These are phyloP conservation scores for Penicillium soppii DNA, from an alignment of 495 filamentous ascomycete species.

Conservation along the genomic window DNA sequence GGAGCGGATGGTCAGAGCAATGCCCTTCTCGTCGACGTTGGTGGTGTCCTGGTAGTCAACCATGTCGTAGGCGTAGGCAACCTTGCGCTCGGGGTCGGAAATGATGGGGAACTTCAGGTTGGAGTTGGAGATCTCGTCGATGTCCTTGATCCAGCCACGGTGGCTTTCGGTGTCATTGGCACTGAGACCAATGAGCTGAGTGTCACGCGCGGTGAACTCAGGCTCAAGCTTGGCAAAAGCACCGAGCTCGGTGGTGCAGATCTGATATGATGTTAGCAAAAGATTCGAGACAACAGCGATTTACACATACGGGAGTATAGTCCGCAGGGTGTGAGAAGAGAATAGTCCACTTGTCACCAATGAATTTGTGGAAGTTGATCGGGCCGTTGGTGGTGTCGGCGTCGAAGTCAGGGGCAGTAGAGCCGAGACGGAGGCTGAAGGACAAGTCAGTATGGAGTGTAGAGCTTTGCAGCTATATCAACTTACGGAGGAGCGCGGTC, in stretches of 20 bases:
- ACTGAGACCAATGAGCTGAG: slow-evolving; percentile 90
- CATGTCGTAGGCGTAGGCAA: slow-evolving; percentile 69
- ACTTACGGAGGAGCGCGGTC: slow-evolving; percentile 52
- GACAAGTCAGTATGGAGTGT: neutral
- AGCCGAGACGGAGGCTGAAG: slow-evolving; percentile 81
- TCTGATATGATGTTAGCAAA: slow-evolving; percentile 20
- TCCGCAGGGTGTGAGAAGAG: slow-evolving; percentile 94
- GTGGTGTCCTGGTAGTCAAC: slow-evolving; percentile 56
- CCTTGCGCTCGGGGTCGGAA: slow-evolving; percentile 62
- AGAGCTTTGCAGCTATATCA: neutral
- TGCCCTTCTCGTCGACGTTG: slow-evolving; percentile 56
- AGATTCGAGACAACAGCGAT: neutral
- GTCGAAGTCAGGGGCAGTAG: slow-evolving; percentile 88
- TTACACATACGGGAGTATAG: slow-evolving; percentile 60
- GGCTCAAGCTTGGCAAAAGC: slow-evolving; percentile 96
- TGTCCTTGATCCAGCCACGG: slow-evolving; percentile 62
- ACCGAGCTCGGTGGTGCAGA: slow-evolving; percentile 98
- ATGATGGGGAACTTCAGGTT: slow-evolving; percentile 66
- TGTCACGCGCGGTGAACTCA: slow-evolving; percentile 89
- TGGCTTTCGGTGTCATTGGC: slow-evolving; percentile 62
- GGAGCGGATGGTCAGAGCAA: slow-evolving; percentile 66
- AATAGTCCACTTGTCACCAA: slow-evolving; percentile 91
- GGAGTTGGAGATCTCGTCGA: slow-evolving; percentile 59
- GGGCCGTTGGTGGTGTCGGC: slow-evolving; percentile 86
- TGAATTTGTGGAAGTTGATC: slow-evolving; percentile 97